Base-by-base conservation (phyloP, 352 stramenopile genomes). In the Pythium phragmitis region DNA sequence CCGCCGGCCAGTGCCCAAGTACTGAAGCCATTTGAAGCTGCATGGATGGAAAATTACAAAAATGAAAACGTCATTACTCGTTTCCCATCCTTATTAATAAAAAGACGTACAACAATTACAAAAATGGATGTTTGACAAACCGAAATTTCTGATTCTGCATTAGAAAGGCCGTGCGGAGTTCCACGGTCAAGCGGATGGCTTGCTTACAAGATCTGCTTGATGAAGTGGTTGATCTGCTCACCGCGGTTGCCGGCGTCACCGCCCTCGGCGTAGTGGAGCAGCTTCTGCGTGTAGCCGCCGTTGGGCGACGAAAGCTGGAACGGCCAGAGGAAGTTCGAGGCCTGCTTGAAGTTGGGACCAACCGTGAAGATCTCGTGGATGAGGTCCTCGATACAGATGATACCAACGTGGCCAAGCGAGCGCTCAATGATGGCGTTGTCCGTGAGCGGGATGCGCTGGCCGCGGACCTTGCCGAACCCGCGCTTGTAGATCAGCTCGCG, bases 361-460 rank as follows among this genome's bases (percentile, higher is more conserved):
- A 99, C 93, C 63, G 97, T 99, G 92, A 91, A 98, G 68, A 99
- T 97, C 80, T 99, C 97, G 89, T 99, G 96, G 79, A 99, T 98
- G 52, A 99, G 73, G 80, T 99, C 97, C 61, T 99, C 97, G 67
- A 98, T 94, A 89, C 98, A 99, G 78, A 98, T 96, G 75, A 99
- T 98, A 60, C 96, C 97, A 65, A 92, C 79, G 69, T 98, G 84
- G 69, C 90, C 94, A 61, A 99, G 89, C 60, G 84, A 92, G 62
- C 98, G 93, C 80, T 98, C 88, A 59, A 99, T 96, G 48, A 99
- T 91, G 33, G 86, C 76, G 83, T 99, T 99, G 76, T 98, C 85
- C 48, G 88, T 98, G 65, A 99, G 87, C 49, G 97, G 92, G 73
- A 99, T 98, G 69, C 96, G 95, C 82, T 99, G 93, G 87, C 97